These are phyloP conservation scores for Paramyrothecium roridum DNA, from an alignment of 2,329 filamentous ascomycete species.

Conservation along the genomic window DNA sequence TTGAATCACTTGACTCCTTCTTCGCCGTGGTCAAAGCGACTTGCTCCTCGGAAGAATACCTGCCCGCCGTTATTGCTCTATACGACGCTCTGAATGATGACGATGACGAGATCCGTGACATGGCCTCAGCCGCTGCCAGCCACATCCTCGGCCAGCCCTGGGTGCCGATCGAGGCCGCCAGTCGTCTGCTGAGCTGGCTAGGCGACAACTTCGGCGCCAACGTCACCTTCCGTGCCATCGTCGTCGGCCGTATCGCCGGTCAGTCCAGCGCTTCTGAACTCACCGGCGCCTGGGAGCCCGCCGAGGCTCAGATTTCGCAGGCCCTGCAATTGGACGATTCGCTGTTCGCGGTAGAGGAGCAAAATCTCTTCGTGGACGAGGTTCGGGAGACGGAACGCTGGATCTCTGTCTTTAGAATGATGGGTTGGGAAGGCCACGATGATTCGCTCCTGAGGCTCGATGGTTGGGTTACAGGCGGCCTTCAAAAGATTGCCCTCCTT, in stretches of 20 bases:
- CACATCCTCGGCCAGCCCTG: slow-evolving; percentile 42
- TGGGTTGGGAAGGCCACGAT: slow-evolving; percentile 17
- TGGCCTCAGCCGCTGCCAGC: slow-evolving; percentile 51
- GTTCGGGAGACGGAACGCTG: slow-evolving; percentile 71
- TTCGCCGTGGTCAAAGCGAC: slow-evolving; percentile 24
- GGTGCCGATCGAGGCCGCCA: slow-evolving; percentile 45
- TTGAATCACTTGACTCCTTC: slow-evolving; percentile 51
- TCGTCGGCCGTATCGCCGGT: slow-evolving; percentile 38
- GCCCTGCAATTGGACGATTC: slow-evolving; percentile 57
- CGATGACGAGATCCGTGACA: slow-evolving; percentile 79
- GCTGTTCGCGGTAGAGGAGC: slow-evolving; percentile 85
- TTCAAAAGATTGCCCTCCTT: slow-evolving; percentile 37
- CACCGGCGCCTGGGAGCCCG: slow-evolving; percentile 16
- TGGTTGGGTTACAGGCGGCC: slow-evolving; percentile 48
- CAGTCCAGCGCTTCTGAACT: slow-evolving; percentile 9
- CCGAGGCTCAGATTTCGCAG: slow-evolving; percentile 34
- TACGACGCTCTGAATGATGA: slow-evolving; percentile 84
- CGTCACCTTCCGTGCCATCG: slow-evolving; percentile 34
- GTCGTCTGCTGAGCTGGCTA: slow-evolving; percentile 42
- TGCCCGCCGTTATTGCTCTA: slow-evolving; percentile 61
- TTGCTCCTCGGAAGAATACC: slow-evolving; percentile 29
- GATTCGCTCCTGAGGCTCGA: slow-evolving; percentile 22
- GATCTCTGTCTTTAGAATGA: slow-evolving; percentile 45
- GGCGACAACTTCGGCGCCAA: slow-evolving; percentile 26
- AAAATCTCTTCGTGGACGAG: slow-evolving; percentile 90